Base-by-base conservation (phyloP, 2,329 filamentous ascomycete species). In the Hirsutella minnesotensis region DNA sequence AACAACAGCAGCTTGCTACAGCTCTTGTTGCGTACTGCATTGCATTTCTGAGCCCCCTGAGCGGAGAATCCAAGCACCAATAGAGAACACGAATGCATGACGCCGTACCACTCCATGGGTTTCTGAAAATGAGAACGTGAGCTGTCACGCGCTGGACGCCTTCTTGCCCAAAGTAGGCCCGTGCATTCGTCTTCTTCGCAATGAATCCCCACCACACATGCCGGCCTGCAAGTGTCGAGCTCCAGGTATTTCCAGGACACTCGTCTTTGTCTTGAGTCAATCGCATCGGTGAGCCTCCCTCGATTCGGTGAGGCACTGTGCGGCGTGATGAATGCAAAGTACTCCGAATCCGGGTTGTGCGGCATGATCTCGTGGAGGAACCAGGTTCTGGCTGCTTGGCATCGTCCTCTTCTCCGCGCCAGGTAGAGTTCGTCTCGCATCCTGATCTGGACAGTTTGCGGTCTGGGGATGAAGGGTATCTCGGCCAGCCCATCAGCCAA, bases 71-170 rank as follows among this genome's bases (percentile, higher is more conserved):
- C 34, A 18, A 29, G 34, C 15, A 29, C 22, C 40, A 21, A 27
- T 9, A 16, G 30, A 30, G 21, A 20, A 13, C 7, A 27, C 24
- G 24, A 24, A 15, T 22, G 41, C 35, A 38, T 39, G 41, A 35
- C 36, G 41, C 41, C 29, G 21, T 20, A 7, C 18, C 13, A 39
- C 41, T 43, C 36, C 42, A 30, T 47, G 47, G 39, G 43, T 44
- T 44, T 48, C 44, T 46, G 40, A 41, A 40, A 43, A 44, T 22
- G 29, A n/a, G 19, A 21, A 39, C 29, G 8, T n/a, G 16, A 37
- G 27, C 16, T 22, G 19, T 41, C 16, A 15, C 9, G 34, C 33
- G 24, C 27, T 20, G 33, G 16, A 30, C 40, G 24, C 13, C 29
- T 13, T 33, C 19, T 35, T 33, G 3, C 41, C 20, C 18, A 20